phyloP scores from a whole-genome alignment of 164 flowering plant genomes.

The Aristolochia californica region DNA sequence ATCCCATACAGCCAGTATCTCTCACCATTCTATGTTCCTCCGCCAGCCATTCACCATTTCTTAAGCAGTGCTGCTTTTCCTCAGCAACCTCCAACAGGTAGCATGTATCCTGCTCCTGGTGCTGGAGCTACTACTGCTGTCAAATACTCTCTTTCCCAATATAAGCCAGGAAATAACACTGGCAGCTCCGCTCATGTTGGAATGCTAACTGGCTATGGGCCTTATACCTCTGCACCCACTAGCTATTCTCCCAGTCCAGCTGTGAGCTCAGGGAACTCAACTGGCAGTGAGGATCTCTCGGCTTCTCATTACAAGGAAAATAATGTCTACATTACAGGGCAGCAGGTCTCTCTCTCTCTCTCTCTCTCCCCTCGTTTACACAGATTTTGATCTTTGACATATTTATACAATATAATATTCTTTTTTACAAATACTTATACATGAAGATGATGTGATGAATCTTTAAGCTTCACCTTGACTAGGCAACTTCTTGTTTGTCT shows the following conservation, averaged over 20 bases:
- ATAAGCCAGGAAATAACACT: slow-evolving; percentile 51
- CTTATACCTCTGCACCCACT: slow-evolving; percentile 47
- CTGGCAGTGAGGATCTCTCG: slow-evolving; percentile 53
- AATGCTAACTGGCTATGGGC: slow-evolving; percentile 52
- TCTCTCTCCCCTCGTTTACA: no score
- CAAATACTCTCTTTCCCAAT: slow-evolving; percentile 64
- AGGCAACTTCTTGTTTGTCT: no score
- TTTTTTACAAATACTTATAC: no score
- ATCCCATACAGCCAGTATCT: slow-evolving; percentile 57
- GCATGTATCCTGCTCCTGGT: slow-evolving; percentile 47
- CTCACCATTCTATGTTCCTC: slow-evolving; percentile 66
- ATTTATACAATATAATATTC: no score
- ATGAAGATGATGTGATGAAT: no score
- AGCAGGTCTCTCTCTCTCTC: slow-evolving; percentile 47
- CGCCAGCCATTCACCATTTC: slow-evolving; percentile 67
- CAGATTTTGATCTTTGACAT: no score
- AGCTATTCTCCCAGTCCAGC: slow-evolving; percentile 55
- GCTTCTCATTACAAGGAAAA: slow-evolving; percentile 66
- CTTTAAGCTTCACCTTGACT: no score
- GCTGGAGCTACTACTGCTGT: slow-evolving; percentile 35
- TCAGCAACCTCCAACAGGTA: slow-evolving; percentile 71
- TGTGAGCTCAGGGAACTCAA: slow-evolving; percentile 44
- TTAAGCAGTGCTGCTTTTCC: slow-evolving; percentile 63
- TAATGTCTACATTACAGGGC: slow-evolving; percentile 56
- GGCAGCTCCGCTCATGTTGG: slow-evolving; percentile 53